phyloP scores from a whole-genome alignment of 495 filamentous ascomycete species.

The Friedmanniomyces endolithicus region DNA sequence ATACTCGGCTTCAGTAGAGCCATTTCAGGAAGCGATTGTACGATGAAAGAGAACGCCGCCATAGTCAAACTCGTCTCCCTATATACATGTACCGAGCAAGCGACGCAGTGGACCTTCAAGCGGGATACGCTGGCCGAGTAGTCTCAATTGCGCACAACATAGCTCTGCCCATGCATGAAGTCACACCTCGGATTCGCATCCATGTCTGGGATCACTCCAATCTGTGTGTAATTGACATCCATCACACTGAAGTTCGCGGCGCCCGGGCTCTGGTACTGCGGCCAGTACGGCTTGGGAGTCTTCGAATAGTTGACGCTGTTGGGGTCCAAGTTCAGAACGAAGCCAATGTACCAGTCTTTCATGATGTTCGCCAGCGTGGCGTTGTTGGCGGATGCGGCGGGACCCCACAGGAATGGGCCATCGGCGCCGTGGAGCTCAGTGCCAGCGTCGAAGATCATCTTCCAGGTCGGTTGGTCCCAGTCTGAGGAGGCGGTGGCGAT shows the following conservation, averaged over 20 bases:
- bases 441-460: conserved; percentile 21
- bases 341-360: conserved; percentile 51
- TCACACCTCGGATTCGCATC: conserved; percentile 19
- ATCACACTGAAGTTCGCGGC: conserved; percentile 6
- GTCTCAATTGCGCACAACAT: conserved; percentile 20
- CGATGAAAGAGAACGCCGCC: no score
- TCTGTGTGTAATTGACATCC: conserved; percentile 18
- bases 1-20: no score
- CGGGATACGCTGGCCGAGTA: no score
- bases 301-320: conserved; percentile 12
- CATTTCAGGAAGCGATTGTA: no score
- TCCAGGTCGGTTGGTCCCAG: conserved; percentile 17
- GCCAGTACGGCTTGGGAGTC: conserved; percentile 16
- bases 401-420: conserved; percentile 12
- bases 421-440: conserved; percentile 17
- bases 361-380: conserved; percentile 48
- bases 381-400: conserved; percentile 9
- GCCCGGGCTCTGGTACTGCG: conserved; percentile 7
- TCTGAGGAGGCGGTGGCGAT: conserved; percentile 21
- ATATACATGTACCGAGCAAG: no score
- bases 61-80: no score
- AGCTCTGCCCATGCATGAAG: conserved; percentile 20
- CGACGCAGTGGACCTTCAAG: no score
- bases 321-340: conserved; percentile 28
- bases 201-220: conserved; percentile 11